Percentiles rank a stretch among this genome's conserved stretches.
Evolutionary conservation across 306 rosid genomes (phyloP).

Genomic region (Chamaecrista fasciculata): DNA sequence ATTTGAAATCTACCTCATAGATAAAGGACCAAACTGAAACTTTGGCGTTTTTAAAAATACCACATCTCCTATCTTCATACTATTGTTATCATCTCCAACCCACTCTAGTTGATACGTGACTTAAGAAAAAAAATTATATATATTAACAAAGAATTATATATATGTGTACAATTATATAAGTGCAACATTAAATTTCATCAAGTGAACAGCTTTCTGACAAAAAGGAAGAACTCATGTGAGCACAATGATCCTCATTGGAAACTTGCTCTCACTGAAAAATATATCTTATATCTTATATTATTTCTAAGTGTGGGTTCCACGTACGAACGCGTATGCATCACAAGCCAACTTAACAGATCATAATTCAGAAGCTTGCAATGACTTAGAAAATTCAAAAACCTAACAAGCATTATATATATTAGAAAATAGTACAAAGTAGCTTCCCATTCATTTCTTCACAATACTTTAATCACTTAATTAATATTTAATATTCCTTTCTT

Average conservation of each 20-base stretch:
- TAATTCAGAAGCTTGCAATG: conserved; percentile 16
- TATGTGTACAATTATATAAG: background rate
- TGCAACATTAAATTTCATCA: background rate
- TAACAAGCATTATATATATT: too few relatives aligned
- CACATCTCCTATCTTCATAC: too few relatives aligned
- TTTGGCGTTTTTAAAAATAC: too few relatives aligned
- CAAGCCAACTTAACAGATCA: background rate
- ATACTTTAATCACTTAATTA: background rate
- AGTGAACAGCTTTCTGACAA: background rate
- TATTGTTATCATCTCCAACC: too few relatives aligned
- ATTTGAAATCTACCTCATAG: too few relatives aligned
- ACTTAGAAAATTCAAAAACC: background rate
- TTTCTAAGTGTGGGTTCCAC: conserved; percentile 31
- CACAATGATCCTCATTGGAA: background rate
- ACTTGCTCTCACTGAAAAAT: background rate
- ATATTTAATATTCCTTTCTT: background rate
- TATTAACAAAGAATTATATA: too few relatives aligned
- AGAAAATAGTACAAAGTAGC: conserved; percentile 27
- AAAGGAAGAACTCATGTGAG: conserved; percentile 5
- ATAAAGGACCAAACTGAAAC: too few relatives aligned
- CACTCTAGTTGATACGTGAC: too few relatives aligned
- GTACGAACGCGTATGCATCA: conserved; percentile 30
- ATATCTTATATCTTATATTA: background rate
- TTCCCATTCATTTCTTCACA: conserved; percentile 27
- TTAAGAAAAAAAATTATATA: too few relatives aligned